Evolutionary conservation across 768 basidiomycete species (phyloP).

Genomic region (Serendipita sp.): DNA sequence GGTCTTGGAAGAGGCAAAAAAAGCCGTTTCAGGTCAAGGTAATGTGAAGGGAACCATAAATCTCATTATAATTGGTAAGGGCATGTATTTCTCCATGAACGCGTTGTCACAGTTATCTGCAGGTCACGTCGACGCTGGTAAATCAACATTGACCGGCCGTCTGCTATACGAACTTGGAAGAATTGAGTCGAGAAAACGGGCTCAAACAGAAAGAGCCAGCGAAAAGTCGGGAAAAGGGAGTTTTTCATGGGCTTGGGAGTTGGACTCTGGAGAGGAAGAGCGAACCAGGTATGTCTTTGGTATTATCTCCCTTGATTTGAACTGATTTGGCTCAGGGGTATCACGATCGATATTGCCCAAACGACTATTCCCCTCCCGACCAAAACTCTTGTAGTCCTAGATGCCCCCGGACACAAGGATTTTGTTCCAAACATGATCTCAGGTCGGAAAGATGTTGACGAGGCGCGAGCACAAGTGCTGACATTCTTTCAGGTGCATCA

Average conservation of each 20-base stretch:
- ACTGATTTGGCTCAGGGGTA: constrained; percentile 44
- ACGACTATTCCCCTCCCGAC: constrained; percentile 60
- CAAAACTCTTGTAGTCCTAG: constrained; percentile 79
- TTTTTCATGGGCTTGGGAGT: constrained; percentile 96
- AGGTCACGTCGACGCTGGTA: constrained; percentile 99
- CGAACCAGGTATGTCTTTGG: constrained; percentile 56
- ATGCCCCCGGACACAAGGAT: constrained; percentile 94
- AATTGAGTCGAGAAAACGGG: constrained; percentile 69
- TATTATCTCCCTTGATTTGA: not conserved
- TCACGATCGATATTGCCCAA: constrained; percentile 93
- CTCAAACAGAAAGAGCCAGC: constrained; percentile 79
- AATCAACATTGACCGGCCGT: constrained; percentile 94
- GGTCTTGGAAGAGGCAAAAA: constrained; percentile 63
- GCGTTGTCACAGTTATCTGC: not conserved
- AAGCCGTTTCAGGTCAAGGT: constrained; percentile 30
- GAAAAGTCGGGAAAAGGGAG: constrained; percentile 82
- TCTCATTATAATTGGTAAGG: constrained; percentile 79
- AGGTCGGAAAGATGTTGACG: constrained; percentile 17
- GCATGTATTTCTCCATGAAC: not conserved
- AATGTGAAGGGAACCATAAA: constrained; percentile 42
- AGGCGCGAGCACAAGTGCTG: not conserved
- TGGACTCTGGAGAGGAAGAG: constrained; percentile 88
- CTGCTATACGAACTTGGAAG: constrained; percentile 83
- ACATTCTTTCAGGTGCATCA: constrained; percentile 39
- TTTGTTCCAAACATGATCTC: constrained; percentile 99